phyloP scores from a whole-genome alignment of 345 rosid genomes.

The Diplotaxis tenuifolia region DNA sequence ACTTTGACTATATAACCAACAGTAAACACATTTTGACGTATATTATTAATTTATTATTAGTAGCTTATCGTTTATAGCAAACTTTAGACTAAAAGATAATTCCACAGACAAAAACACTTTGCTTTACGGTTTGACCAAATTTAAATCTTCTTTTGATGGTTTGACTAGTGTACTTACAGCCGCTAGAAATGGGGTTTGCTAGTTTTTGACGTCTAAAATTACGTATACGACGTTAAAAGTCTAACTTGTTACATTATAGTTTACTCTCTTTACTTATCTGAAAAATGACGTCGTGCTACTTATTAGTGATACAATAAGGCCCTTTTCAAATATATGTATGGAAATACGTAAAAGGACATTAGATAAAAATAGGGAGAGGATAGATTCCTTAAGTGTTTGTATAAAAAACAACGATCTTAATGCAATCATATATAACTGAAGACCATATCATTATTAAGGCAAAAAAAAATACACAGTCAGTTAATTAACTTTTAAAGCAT shows the following conservation, averaged over 20 bases:
- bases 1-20: slow-evolving; percentile 20
- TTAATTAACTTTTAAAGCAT: neutral
- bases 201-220: slow-evolving; percentile 11
- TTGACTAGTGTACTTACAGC: neutral
- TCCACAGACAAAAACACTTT: neutral
- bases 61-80: too few species aligned
- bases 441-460: neutral
- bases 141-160: neutral
- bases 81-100: neutral
- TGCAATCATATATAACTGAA: neutral
- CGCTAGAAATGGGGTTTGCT: slow-evolving; percentile 5
- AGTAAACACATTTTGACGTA: neutral
- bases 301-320: neutral
- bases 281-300: neutral
- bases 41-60: too few species aligned
- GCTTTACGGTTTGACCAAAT: slow-evolving; percentile 21
- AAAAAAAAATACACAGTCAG: neutral
- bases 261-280: slow-evolving; percentile 1
- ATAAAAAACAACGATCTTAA: neutral
- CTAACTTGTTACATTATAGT: neutral
- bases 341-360: slow-evolving; percentile 5
- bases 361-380: neutral
- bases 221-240: neutral
- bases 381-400: neutral
- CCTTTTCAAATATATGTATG: neutral